Percentiles rank a stretch among this genome's conserved stretches.
phyloP scores from a whole-genome alignment of 2,329 filamentous ascomycete genomes.

The Didymella keratinophila region DNA sequence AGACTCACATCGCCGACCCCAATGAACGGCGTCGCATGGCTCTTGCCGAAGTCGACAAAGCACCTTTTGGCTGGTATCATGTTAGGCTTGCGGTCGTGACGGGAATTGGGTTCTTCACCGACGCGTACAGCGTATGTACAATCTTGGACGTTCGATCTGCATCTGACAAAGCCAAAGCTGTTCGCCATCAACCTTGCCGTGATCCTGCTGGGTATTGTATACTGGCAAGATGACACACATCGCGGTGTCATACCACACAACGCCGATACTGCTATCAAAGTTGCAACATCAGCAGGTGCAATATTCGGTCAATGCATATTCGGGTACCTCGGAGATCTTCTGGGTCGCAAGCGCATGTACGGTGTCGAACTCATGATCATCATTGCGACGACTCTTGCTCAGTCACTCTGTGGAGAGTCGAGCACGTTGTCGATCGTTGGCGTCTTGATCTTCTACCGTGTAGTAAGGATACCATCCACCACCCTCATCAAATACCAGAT shows the following conservation, averaged over 20 bases:
- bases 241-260: constrained; percentile 64
- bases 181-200: constrained; percentile 66
- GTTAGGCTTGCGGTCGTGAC: constrained; percentile 78
- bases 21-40: constrained; percentile 49
- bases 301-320: constrained; percentile 84
- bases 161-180: constrained; percentile 29
- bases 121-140: constrained; percentile 66
- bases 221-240: constrained; percentile 63
- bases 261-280: constrained; percentile 84
- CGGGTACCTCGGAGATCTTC: constrained; percentile 70
- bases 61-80: constrained; percentile 67
- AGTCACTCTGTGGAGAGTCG: constrained; percentile 49
- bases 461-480: constrained; percentile 18
- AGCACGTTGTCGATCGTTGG: constrained; percentile 48
- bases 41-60: constrained; percentile 48
- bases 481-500: neutral
- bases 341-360: constrained; percentile 86
- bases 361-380: constrained; percentile 60
- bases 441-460: constrained; percentile 52
- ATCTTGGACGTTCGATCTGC: neutral
- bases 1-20: constrained; percentile 44
- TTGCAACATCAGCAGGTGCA: constrained; percentile 82
- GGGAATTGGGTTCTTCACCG: constrained; percentile 88
- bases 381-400: constrained; percentile 51
- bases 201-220: constrained; percentile 81